Conservation (phyloP, 495 filamentous ascomycete species). For the Penicillium paradoxum region DNA sequence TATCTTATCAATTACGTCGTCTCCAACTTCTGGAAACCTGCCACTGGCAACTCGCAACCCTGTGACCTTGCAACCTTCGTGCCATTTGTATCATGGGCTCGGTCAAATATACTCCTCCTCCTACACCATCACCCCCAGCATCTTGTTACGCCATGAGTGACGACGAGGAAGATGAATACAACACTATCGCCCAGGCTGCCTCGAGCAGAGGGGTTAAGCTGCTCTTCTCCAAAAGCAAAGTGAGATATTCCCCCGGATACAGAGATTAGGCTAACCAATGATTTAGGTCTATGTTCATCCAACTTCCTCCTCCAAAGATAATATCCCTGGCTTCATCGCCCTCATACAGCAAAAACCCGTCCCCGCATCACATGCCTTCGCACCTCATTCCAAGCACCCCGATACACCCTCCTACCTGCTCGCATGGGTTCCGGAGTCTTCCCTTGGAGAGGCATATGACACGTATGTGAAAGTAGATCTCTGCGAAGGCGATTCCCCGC, state of each 20-base stretch:
- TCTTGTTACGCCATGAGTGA: conserved; percentile 97
- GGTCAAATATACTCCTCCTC: conserved; percentile 40
- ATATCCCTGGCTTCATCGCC: conserved; percentile 93
- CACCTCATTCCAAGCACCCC: conserved; percentile 47
- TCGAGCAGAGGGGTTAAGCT: conserved; percentile 86
- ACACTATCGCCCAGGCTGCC: conserved; percentile 82
- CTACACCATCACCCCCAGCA: conserved; percentile 68
- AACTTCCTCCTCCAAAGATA: conserved; percentile 87
- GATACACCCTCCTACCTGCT: conserved; percentile 69
- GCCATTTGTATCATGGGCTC: conserved; percentile 24
- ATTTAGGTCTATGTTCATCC: conserved; percentile 92
- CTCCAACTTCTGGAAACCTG: background rate
- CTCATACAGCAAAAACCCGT: conserved; percentile 81
- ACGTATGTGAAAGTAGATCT: conserved; percentile 96
- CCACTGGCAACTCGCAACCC: background rate
- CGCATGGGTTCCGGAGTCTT: conserved; percentile 90
- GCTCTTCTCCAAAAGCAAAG: conserved; percentile 97
- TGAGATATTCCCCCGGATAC: conserved; percentile 23
- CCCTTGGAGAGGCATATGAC: conserved; percentile 76
- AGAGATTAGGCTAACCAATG: conserved; percentile 1
- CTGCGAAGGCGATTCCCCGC: conserved; percentile 70
- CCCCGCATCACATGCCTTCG: conserved; percentile 23
- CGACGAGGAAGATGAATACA: conserved; percentile 92
- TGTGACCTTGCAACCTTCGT: background rate
- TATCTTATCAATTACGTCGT: conserved; percentile 8